Evolutionary conservation across 2,329 filamentous ascomycete genomes (phyloP), one percentile per base, ranked within the genome.

Genomic region (Pseudogymnoascus sp.): DNA sequence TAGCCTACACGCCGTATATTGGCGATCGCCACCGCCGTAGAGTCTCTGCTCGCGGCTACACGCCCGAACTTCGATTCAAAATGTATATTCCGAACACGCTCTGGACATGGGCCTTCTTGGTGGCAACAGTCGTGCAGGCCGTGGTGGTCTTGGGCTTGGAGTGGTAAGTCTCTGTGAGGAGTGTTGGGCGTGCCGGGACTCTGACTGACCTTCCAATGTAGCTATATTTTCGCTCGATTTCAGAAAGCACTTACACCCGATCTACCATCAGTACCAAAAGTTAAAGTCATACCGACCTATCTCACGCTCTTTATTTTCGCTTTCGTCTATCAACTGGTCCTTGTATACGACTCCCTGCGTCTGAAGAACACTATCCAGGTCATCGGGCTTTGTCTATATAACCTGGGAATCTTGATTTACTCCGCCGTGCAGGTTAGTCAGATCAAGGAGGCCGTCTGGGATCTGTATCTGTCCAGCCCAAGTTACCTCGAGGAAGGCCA

Each of bases 341-440:
- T 99, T 59, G 89, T 94, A 10, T 97, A 91, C 81, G 94, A 99
- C 77, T 94, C 92, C 13, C 79, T 99, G 61, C 86, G 91, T 64
- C 79, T 92, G 71, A 96, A 96, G 74, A 99, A 99, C 76, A 99
- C 94, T 9, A 99, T 99, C 78, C 94, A 99, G 74, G 82, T 97
- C 71, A 97, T 99, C 67, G 94, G 94, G 45, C 81, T 99, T 28
- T 96, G 92, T 75, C 77, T 95, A 61, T 94, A 94, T 76, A 97
- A 99, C 74, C 74, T 94, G 30, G 92, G 90, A 38, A 83, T 99
- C 66, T 81, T 97, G 69, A 84, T 97, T 64, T 99, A 99, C 71
- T 91, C 92, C 3, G 86, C 89, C 30, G 90, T 97, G 61, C 92
- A 99, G 74, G 88, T 92, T 67, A 88, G 95, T 66, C 92, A 97